Evolutionary conservation across 345 rosid genomes (phyloP).

Genomic region (Passiflora organensis): DNA sequence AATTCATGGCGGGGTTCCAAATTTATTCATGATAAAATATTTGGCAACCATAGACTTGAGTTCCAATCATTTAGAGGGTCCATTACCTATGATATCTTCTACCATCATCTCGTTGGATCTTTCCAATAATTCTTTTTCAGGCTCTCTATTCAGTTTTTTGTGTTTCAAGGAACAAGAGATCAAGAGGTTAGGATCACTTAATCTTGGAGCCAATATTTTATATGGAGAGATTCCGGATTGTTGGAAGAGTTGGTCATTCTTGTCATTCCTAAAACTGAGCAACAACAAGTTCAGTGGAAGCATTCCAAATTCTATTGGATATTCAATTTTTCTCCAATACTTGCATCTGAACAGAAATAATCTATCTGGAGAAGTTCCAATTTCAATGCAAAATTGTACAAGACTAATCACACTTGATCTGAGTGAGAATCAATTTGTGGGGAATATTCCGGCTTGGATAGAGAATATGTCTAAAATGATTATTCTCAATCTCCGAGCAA

Average conservation of each 20-base stretch:
- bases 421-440: conserved; percentile 1
- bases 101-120: background rate
- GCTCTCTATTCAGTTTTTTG: background rate
- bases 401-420: background rate
- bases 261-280: no score
- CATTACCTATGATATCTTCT: background rate
- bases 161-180: background rate
- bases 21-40: no score
- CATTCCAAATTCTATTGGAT: conserved; percentile 8
- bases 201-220: conserved; percentile 4
- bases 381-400: conserved; percentile 1
- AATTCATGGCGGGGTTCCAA: background rate
- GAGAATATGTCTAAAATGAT: background rate
- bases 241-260: no score
- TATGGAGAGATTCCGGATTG: conserved; percentile 10
- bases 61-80: no score
- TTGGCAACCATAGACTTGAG: no score
- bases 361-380: conserved; percentile 5
- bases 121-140: background rate
- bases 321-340: background rate
- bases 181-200: background rate
- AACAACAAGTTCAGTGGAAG: no score
- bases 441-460: conserved; percentile 7
- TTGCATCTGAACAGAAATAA: conserved; percentile 4
- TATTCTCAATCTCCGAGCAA: conserved; percentile 9